Evolutionary conservation across 2,329 filamentous ascomycete genomes (phyloP).

Genomic region (Fusarium duplospermum): DNA sequence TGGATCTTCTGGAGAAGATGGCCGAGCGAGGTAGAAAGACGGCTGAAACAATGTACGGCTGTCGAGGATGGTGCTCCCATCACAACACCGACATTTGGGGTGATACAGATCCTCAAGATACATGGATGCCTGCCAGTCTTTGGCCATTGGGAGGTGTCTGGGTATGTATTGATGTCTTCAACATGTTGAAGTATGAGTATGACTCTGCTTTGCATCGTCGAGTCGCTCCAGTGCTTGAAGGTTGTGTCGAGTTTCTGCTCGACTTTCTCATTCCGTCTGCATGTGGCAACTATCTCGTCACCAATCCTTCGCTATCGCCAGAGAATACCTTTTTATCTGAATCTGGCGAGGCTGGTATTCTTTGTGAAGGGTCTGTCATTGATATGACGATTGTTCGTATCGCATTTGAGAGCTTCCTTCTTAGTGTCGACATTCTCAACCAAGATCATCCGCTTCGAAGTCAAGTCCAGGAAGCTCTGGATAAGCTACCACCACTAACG

Average conservation of each 20-base stretch:
- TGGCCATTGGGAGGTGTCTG: slow-evolving; percentile 43
- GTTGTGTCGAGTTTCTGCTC: slow-evolving; percentile 51
- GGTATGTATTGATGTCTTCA: slow-evolving; percentile 40
- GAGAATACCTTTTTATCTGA: slow-evolving; percentile 41
- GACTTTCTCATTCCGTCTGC: slow-evolving; percentile 50
- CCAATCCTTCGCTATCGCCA: slow-evolving; percentile 41
- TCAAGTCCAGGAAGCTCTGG: neutral
- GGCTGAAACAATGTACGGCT: slow-evolving; percentile 52
- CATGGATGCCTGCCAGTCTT: slow-evolving; percentile 44
- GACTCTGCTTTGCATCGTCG: slow-evolving; percentile 29
- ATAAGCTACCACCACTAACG: slow-evolving; percentile 19
- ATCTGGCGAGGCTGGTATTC: slow-evolving; percentile 19
- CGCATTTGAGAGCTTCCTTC: slow-evolving; percentile 37
- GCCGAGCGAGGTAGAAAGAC: slow-evolving; percentile 46
- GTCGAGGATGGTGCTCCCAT: slow-evolving; percentile 51
- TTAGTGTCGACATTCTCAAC: slow-evolving; percentile 19
- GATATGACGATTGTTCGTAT: slow-evolving; percentile 37
- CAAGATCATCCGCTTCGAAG: slow-evolving; percentile 7
- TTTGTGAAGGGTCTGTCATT: slow-evolving; percentile 44
- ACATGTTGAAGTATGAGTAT: slow-evolving; percentile 40
- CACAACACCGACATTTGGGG: slow-evolving; percentile 56
- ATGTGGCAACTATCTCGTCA: slow-evolving; percentile 42
- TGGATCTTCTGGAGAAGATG: slow-evolving; percentile 46
- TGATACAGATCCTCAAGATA: slow-evolving; percentile 52
- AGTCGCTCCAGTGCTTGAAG: slow-evolving; percentile 48